Percentiles rank a stretch among this genome's conserved stretches.
These are phyloP conservation scores for Russula lepida DNA, from an alignment of 768 basidiomycete genomes.

Conservation along the genomic window DNA sequence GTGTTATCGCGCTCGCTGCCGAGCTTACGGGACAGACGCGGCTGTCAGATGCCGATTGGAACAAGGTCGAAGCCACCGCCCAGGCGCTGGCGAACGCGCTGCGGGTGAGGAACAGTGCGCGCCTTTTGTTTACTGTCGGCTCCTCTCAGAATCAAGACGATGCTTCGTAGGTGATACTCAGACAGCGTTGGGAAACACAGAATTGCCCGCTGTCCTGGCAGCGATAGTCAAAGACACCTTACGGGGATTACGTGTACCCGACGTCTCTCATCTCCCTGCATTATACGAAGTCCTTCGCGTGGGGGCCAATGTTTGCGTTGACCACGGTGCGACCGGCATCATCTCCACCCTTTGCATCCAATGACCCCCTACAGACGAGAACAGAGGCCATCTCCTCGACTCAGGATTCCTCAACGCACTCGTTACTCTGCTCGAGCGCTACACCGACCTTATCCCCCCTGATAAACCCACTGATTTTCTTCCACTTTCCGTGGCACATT, in stretches of 20 bases:
- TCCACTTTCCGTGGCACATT: slow-evolving; percentile 48
- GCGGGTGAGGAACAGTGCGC: slow-evolving; percentile 14
- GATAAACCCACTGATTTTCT: slow-evolving; percentile 34
- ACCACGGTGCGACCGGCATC: slow-evolving; percentile 49
- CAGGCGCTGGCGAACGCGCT: slow-evolving; percentile 17
- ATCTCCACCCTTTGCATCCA: not conserved
- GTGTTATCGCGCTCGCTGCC: slow-evolving; percentile 10
- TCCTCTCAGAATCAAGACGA: not conserved
- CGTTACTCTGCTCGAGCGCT: slow-evolving; percentile 60
- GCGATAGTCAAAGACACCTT: slow-evolving; percentile 51
- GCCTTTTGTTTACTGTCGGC: not conserved
- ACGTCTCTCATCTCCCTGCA: slow-evolving; percentile 38
- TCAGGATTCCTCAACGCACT: slow-evolving; percentile 61
- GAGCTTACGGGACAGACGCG: slow-evolving; percentile 13
- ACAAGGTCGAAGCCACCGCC: slow-evolving; percentile 10
- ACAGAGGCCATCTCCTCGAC: slow-evolving; percentile 62
- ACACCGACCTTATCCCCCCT: slow-evolving; percentile 39
- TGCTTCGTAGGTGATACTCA: slow-evolving; percentile 54
- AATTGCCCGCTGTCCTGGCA: slow-evolving; percentile 57
- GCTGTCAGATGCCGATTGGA: slow-evolving; percentile 17
- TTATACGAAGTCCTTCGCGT: slow-evolving; percentile 67
- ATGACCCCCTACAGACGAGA: slow-evolving; percentile 47
- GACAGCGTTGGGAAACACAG: slow-evolving; percentile 53
- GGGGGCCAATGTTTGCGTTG: slow-evolving; percentile 77
- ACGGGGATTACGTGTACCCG: slow-evolving; percentile 39